phyloP scores from a whole-genome alignment of 352 stramenopile genomes.

The Phytopythium sindhum region DNA sequence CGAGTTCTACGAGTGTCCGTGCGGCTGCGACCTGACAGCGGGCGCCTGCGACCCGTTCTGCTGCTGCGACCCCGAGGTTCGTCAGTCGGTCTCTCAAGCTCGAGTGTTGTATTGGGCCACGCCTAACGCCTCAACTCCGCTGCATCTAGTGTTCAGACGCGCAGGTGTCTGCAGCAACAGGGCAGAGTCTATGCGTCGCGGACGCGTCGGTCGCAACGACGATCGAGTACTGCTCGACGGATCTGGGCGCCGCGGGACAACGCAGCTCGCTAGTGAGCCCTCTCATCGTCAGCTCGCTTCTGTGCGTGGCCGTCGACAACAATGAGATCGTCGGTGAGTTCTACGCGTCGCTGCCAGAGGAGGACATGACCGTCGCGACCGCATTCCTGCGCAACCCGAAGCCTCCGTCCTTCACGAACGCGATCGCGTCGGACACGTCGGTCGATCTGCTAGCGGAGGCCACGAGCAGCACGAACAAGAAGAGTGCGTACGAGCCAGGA shows the following conservation, averaged over 20 bases:
- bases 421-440: background rate
- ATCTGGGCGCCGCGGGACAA: slow-evolving; percentile 23
- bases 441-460: background rate
- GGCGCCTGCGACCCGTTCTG: slow-evolving; percentile 42
- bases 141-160: slow-evolving; percentile 22
- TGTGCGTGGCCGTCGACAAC: slow-evolving; percentile 49
- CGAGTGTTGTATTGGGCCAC: too few relatives aligned
- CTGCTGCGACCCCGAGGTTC: slow-evolving; percentile 45
- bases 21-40: slow-evolving; percentile 43
- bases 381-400: slow-evolving; percentile 44
- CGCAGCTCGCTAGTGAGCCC: slow-evolving; percentile 21
- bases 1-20: slow-evolving; percentile 38
- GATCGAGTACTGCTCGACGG: slow-evolving; percentile 42
- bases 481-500: slow-evolving; percentile 17
- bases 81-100: background rate
- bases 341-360: slow-evolving; percentile 19
- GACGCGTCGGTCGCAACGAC: background rate
- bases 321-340: slow-evolving; percentile 41
- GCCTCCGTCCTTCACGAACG: slow-evolving; percentile 19
- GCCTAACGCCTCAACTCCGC: background rate
- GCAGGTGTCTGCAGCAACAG: slow-evolving; percentile 13
- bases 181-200: slow-evolving; percentile 20
- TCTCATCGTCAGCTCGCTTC: slow-evolving; percentile 39
- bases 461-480: background rate
- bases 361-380: slow-evolving; percentile 25